Conservation (phyloP, 164 flowering plant species). For the Sextonia rubra region DNA sequence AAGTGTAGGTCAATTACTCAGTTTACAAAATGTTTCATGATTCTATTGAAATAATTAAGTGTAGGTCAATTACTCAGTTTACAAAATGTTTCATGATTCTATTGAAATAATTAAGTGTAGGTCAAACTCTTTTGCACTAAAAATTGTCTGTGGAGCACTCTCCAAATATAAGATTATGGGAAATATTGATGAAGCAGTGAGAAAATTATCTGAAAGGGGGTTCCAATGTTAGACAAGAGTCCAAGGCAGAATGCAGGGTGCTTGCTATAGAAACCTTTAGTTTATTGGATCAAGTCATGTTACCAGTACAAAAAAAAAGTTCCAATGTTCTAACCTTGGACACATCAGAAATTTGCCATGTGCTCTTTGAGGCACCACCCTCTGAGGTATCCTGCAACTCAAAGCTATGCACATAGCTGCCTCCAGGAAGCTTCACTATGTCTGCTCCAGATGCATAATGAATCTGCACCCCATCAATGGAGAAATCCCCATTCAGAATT, state of each 20-base stretch:
- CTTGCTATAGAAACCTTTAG: no score
- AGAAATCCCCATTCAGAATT: conserved; percentile 91
- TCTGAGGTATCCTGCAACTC: conserved; percentile 84
- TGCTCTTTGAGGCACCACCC: conserved; percentile 82
- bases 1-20: no score
- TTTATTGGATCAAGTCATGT: no score
- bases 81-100: neutral
- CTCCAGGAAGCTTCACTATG: conserved; percentile 76
- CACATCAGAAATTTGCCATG: conserved; percentile 55
- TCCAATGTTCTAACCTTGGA: conserved; percentile 46
- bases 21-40: neutral
- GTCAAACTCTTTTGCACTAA: neutral
- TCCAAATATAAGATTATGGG: neutral
- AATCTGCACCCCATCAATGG: conserved; percentile 82
- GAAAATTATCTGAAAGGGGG: neutral
- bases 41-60: no score
- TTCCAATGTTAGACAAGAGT: neutral
- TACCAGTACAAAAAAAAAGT: neutral
- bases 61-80: no score
- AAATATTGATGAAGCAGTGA: neutral
- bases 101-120: no score
- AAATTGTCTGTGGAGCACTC: neutral
- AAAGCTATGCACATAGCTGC: conserved; percentile 86
- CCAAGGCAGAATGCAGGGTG: no score
- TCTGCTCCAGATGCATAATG: conserved; percentile 98